Percentiles rank a stretch among this genome's conserved stretches.
Conservation (phyloP, 2,329 filamentous ascomycete genomes). For the Aschersonia sp. region DNA sequence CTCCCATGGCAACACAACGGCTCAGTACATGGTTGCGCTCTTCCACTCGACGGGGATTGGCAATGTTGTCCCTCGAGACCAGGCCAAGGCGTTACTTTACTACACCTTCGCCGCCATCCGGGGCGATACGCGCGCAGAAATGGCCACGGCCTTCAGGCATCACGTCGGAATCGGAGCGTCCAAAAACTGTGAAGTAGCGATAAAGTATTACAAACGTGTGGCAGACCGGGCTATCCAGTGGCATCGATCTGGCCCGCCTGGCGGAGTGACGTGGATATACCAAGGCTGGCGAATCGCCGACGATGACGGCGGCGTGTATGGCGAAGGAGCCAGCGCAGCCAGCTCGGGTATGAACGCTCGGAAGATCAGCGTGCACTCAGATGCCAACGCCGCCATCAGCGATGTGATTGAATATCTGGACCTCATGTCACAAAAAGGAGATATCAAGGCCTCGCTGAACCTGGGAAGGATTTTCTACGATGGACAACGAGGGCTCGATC, state of each 20-base stretch:
- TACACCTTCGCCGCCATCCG: slow-evolving; percentile 84
- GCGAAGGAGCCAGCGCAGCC: slow-evolving; percentile 81
- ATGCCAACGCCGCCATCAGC: slow-evolving; percentile 74
- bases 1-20: slow-evolving; percentile 73
- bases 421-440: slow-evolving; percentile 78
- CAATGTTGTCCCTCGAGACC: slow-evolving; percentile 65
- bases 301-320: slow-evolving; percentile 83
- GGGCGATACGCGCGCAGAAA: slow-evolving; percentile 75
- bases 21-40: slow-evolving; percentile 89
- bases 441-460: slow-evolving; percentile 75
- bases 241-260: slow-evolving; percentile 80
- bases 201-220: slow-evolving; percentile 81
- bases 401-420: slow-evolving; percentile 93
- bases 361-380: slow-evolving; percentile 57
- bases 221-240: slow-evolving; percentile 86
- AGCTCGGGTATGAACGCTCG: slow-evolving; percentile 77
- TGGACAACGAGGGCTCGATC: slow-evolving; percentile 59
- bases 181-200: slow-evolving; percentile 72
- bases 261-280: slow-evolving; percentile 62
- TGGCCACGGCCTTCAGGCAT: slow-evolving; percentile 83
- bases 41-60: slow-evolving; percentile 93
- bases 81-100: slow-evolving; percentile 84
- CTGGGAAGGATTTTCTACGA: slow-evolving; percentile 82
- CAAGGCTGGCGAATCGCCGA: slow-evolving; percentile 82
- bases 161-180: slow-evolving; percentile 74